These are phyloP conservation scores for Tetrastigma voinierianum DNA, from an alignment of 164 flowering plant species.

Conservation along the genomic window DNA sequence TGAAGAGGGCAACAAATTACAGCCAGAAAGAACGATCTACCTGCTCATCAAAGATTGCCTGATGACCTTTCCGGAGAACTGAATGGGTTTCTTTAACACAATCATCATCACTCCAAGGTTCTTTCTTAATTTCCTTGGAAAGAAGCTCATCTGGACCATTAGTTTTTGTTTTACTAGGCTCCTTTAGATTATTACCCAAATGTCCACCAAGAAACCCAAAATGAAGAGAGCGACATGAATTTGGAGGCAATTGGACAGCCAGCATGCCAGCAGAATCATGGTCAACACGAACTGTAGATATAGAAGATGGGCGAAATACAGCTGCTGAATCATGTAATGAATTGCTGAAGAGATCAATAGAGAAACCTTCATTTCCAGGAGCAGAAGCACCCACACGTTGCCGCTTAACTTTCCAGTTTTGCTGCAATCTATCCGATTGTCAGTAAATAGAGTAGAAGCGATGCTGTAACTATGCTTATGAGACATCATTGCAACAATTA, in stretches of 20 bases:
- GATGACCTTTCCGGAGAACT: constrained; percentile 72
- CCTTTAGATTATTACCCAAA: constrained; percentile 22
- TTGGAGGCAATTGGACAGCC: constrained; percentile 65
- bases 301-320: constrained; percentile 53
- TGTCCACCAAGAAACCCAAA: constrained; percentile 61
- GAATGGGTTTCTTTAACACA: constrained; percentile 58
- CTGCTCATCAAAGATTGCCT: constrained; percentile 85
- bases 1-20: neutral
- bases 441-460: constrained; percentile 13
- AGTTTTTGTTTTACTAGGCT: constrained; percentile 19
- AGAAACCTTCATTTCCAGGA: constrained; percentile 80
- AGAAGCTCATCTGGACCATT: constrained; percentile 18
- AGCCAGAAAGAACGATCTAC: constrained; percentile 25
- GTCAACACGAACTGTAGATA: constrained; percentile 70
- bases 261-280: constrained; percentile 91
- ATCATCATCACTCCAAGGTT: constrained; percentile 46
- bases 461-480: neutral
- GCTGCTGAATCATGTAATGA: constrained; percentile 49
- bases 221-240: constrained; percentile 59
- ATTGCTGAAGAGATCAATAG: constrained; percentile 80
- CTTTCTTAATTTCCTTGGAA: constrained; percentile 39
- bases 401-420: constrained; percentile 95
- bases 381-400: constrained; percentile 66
- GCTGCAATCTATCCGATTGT: constrained; percentile 78
- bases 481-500: neutral